Evolutionary conservation across 352 stramenopile species (phyloP).

Genomic region (Albugo candida): DNA sequence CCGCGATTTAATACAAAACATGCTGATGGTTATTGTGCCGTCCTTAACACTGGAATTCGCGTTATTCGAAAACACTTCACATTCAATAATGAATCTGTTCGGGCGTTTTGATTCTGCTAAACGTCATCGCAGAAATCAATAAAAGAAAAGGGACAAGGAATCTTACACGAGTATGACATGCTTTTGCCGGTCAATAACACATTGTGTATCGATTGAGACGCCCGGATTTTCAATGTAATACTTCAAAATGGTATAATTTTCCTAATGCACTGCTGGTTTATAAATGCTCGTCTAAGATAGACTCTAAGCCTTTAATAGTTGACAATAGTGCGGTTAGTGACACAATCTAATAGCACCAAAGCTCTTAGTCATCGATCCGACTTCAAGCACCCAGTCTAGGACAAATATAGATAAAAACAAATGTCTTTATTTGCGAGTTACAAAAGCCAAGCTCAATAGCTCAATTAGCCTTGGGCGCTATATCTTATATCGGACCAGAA

Average conservation of each 20-base stretch:
- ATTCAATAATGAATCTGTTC: slow-evolving; percentile 1
- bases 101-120: slow-evolving; percentile 14
- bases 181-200: slow-evolving; percentile 41
- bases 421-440: neutral
- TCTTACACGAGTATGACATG: slow-evolving; percentile 41
- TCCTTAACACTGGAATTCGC: slow-evolving; percentile 31
- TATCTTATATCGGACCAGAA: slow-evolving; percentile 66
- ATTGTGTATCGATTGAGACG: slow-evolving; percentile 13
- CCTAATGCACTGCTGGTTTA: slow-evolving; percentile 36
- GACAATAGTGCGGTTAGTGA: slow-evolving; percentile 9
- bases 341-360: neutral
- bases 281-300: slow-evolving; percentile 3
- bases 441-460: slow-evolving; percentile 15
- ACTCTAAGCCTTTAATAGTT: neutral
- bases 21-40: slow-evolving; percentile 38
- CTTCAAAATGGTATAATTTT: slow-evolving; percentile 18
- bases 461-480: slow-evolving; percentile 49
- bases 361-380: neutral
- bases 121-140: slow-evolving; percentile 19
- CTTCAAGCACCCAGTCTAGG: neutral
- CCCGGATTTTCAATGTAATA: slow-evolving; percentile 12
- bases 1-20: slow-evolving; percentile 15
- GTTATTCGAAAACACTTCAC: slow-evolving; percentile 8
- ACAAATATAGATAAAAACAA: neutral
- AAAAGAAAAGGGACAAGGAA: slow-evolving; percentile 19